These are phyloP conservation scores for Psidium friedrichsthalianum DNA, from an alignment of 345 rosid genomes.

Conservation along the genomic window DNA sequence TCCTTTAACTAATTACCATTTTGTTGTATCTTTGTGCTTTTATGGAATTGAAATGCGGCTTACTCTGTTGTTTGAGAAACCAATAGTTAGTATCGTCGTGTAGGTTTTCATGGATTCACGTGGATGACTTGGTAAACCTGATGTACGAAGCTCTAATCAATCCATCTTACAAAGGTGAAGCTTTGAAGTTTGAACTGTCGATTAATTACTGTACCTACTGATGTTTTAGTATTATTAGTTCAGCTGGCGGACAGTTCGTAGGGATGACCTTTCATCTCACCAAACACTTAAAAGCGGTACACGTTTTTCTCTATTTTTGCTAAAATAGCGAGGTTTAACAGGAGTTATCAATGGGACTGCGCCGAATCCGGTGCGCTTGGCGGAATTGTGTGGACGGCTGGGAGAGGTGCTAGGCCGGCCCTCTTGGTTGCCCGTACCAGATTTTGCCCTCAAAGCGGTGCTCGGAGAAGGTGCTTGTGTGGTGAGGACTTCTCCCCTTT, in stretches of 20 bases:
- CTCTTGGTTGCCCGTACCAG: conserved; percentile 95
- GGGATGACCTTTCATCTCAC: neutral
- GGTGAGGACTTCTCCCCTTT: conserved; percentile 18
- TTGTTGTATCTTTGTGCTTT: neutral
- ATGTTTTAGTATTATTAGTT: neutral
- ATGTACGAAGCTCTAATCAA: conserved; percentile 72
- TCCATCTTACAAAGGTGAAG: conserved; percentile 70
- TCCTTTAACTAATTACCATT: neutral
- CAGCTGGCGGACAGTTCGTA: neutral
- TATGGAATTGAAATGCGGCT: neutral
- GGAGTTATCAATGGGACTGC: conserved; percentile 98
- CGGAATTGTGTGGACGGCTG: conserved; percentile 73
- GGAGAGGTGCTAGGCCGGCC: conserved; percentile 83
- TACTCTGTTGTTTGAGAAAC: neutral
- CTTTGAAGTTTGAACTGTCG: neutral
- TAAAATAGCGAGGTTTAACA: conserved; percentile 3
- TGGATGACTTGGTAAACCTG: conserved; percentile 80
- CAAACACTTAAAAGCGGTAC: neutral
- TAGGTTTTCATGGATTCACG: conserved; percentile 98
- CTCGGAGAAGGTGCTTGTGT: conserved; percentile 91
- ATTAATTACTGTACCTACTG: neutral
- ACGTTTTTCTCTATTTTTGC: neutral
- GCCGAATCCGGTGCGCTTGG: conserved; percentile 78
- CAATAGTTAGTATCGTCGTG: neutral
- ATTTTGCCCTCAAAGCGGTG: conserved; percentile 79